Evolutionary conservation across 352 stramenopile species (phyloP).

Genomic region (Phytophthora constricta): DNA sequence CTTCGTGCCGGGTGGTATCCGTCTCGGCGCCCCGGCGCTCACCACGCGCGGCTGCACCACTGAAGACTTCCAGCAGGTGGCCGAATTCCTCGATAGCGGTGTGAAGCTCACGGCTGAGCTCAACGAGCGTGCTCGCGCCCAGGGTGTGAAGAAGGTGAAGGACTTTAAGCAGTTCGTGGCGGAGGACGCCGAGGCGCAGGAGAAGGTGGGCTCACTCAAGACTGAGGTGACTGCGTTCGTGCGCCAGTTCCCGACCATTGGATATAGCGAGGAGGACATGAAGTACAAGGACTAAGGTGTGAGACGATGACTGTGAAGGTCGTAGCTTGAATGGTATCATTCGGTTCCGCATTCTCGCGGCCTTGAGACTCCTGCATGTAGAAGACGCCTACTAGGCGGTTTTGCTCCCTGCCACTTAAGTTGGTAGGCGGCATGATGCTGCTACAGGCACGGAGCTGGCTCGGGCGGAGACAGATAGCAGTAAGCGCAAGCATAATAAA

Average conservation of each 20-base stretch:
- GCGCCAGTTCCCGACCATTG: slow-evolving; percentile 96
- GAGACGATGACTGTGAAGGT: slow-evolving; percentile 15
- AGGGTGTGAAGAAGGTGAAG: slow-evolving; percentile 96
- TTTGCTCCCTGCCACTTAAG: slow-evolving; percentile 19
- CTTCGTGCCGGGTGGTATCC: slow-evolving; percentile 96
- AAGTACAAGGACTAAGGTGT: slow-evolving; percentile 82
- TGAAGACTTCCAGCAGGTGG: slow-evolving; percentile 95
- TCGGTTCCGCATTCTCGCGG: slow-evolving; percentile 18
- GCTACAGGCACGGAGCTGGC: slow-evolving; percentile 16
- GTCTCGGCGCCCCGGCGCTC: slow-evolving; percentile 95
- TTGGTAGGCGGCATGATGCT: slow-evolving; percentile 17
- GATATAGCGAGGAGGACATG: slow-evolving; percentile 95
- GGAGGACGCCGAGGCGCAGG: slow-evolving; percentile 47
- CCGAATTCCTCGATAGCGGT: slow-evolving; percentile 95
- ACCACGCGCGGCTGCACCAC: slow-evolving; percentile 96
- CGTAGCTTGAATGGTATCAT: slow-evolving; percentile 22
- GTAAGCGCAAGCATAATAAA: slow-evolving; percentile 4
- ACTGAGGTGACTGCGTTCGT: slow-evolving; percentile 94
- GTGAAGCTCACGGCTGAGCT: slow-evolving; percentile 94
- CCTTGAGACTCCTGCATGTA: slow-evolving; percentile 26
- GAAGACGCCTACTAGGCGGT: slow-evolving; percentile 6
- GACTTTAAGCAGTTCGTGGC: slow-evolving; percentile 87
- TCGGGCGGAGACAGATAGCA: not conserved
- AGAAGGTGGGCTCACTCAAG: slow-evolving; percentile 84
- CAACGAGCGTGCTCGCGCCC: slow-evolving; percentile 87